Evolutionary conservation across 805 yeast genomes (phyloP), one percentile per base, ranked within the genome.

Genomic region (Priceomyces medius): DNA sequence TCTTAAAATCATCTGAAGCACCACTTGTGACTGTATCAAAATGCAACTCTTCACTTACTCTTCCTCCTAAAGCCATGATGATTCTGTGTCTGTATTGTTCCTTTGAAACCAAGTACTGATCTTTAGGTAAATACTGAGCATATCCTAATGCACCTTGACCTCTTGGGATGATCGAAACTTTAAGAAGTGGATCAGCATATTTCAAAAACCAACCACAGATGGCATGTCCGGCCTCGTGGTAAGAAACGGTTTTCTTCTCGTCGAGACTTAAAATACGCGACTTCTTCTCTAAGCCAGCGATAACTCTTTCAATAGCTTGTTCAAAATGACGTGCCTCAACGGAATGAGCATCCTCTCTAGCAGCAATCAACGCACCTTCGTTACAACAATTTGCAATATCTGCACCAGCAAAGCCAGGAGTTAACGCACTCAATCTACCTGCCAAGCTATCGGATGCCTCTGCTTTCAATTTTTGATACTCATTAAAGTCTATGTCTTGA

Each of bases 161-260:
- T 63, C 96, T 80, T 43, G 97, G 97, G 47, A 89, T 87, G 51
- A 89, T 89, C 16, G 95, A 85, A n/a, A 89, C 97, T 64, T 89
- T 89, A 44, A 90, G 77, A 45, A 89, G 69, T 6, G 97, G 97
- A 61, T 89, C 96, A 8, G 97, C 97, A 66, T 69, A 81, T 65
- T 81, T 78, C 57, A 89, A 73, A 59, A 72, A 88, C 97, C 97
- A 90, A 17, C 97, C 97, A 65, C 96, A 86, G 37, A 89, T 84
- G 3, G 97, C 97, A 62, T 89, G 97, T 0, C 97, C 97, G 2
- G 97, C 97, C 66, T 89, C 97, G 63, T 89, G 97, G 59, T 86
- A 89, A 0, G 97, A 96, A 37, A 89, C 96, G 23, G 86, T 79
- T 50, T 72, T 79, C 71, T 88, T 86, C 63, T 90, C 96, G 26